phyloP scores from a whole-genome alignment of 1,284 basidiomycete species.

The Boletellus deceptivus region DNA sequence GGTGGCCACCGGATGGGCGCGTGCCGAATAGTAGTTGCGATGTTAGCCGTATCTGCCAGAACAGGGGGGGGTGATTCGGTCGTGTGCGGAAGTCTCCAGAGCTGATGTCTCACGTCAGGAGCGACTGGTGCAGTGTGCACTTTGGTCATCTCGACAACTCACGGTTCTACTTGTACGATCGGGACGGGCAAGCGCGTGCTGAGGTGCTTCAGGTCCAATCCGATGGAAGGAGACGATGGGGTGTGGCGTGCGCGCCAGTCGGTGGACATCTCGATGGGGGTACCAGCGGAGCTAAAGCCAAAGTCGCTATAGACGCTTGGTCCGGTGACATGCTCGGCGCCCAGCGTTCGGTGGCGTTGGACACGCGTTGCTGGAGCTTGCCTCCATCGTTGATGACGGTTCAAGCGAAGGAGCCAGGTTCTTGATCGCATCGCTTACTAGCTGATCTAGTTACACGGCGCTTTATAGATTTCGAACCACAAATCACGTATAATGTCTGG shows the following conservation, averaged over 20 bases:
- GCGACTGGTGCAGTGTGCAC: slow-evolving; percentile 33
- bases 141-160: slow-evolving; percentile 30
- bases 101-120: not conserved
- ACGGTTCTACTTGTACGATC: not conserved
- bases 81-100: not conserved
- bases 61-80: not conserved
- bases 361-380: no score
- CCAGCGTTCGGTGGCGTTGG: not conserved
- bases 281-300: slow-evolving; percentile 14
- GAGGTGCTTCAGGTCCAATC: slow-evolving; percentile 33
- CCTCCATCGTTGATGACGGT: no score
- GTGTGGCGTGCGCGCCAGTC: slow-evolving; percentile 17
- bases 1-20: no score
- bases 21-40: no score
- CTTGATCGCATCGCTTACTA: no score
- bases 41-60: no score
- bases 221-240: slow-evolving; percentile 16
- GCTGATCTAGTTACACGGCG: no score
- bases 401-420: no score
- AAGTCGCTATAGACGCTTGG: slow-evolving; percentile 19
- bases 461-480: no score
- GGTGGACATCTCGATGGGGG: slow-evolving; percentile 27
- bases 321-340: slow-evolving; percentile 3
- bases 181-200: slow-evolving; percentile 28
- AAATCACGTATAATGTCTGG: no score